A percentile compares a stretch with the other conserved stretches of the same genome.
Evolutionary conservation across 2,329 filamentous ascomycete genomes (phyloP).

Genomic region (Dactylellina drechsleri): DNA sequence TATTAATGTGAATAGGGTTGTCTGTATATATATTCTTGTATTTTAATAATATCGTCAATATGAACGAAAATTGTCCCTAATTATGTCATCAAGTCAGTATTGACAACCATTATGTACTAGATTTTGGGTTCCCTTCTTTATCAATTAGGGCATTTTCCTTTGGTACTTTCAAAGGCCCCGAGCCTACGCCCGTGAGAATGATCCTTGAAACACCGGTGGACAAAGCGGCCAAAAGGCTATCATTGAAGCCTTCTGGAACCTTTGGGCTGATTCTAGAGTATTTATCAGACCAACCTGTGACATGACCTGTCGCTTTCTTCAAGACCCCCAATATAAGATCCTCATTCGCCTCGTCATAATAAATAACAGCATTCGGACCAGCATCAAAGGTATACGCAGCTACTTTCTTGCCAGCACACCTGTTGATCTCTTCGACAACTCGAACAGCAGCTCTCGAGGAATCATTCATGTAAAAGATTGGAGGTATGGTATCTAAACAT

Average conservation of each 20-base stretch:
- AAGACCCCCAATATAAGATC: conserved; percentile 79
- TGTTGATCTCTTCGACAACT: conserved; percentile 89
- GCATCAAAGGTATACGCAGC: conserved; percentile 98
- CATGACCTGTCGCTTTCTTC: conserved; percentile 71
- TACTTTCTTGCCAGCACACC: conserved; percentile 77
- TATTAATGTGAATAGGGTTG: neutral
- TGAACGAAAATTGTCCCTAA: no score
- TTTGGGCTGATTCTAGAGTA: conserved; percentile 67
- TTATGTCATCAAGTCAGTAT: no score
- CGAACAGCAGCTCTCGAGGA: conserved; percentile 86
- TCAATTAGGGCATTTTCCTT: conserved; percentile 62
- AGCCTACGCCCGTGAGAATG: conserved; percentile 90
- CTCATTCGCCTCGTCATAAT: conserved; percentile 84
- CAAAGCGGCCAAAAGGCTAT: conserved; percentile 72
- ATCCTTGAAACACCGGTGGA: conserved; percentile 85
- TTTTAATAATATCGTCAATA: no score
- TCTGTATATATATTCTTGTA: neutral
- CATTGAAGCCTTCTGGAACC: conserved; percentile 71
- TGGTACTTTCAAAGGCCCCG: conserved; percentile 83
- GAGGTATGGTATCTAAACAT: conserved; percentile 93
- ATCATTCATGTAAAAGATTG: conserved; percentile 99
- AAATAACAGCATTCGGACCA: conserved; percentile 94
- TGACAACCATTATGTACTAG: conserved; percentile 12
- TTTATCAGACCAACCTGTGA: conserved; percentile 77
- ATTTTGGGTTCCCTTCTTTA: conserved; percentile 35